These are phyloP conservation scores for Phaeodactylum tricornutum DNA, from an alignment of 108 stramenopile genomes.

Conservation along the genomic window DNA sequence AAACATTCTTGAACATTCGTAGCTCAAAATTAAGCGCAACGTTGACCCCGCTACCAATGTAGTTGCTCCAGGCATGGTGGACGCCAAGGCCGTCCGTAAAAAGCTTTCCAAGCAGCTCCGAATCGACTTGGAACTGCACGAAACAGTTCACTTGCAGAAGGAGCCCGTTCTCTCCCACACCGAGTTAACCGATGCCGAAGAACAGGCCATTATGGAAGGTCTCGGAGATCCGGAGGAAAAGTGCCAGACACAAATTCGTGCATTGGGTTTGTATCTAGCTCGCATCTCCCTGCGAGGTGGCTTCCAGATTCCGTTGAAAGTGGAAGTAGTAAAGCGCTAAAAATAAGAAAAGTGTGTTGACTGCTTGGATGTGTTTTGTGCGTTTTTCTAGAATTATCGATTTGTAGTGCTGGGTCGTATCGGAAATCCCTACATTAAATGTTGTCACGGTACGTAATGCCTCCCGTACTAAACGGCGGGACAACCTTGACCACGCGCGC, in stretches of 20 bases:
- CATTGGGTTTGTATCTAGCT: slow-evolving; percentile 68
- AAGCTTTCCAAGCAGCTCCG: slow-evolving; percentile 75
- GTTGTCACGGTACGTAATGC: slow-evolving; percentile 77
- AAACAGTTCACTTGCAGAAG: slow-evolving; percentile 45
- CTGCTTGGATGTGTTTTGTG: too few species aligned
- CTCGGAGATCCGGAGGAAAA: slow-evolving; percentile 23
- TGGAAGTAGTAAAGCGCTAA: background rate
- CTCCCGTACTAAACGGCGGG: slow-evolving; percentile 76
- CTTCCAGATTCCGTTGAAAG: slow-evolving; percentile 41
- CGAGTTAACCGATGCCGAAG: slow-evolving; percentile 39
- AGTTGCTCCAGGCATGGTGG: slow-evolving; percentile 63
- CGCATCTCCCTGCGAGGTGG: slow-evolving; percentile 59
- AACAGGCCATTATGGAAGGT: slow-evolving; percentile 5
- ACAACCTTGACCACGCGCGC: slow-evolving; percentile 75
- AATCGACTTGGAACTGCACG: slow-evolving; percentile 73
- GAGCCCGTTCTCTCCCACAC: slow-evolving; percentile 28
- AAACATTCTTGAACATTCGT: background rate
- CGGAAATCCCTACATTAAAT: slow-evolving; percentile 42
- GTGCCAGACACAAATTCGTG: slow-evolving; percentile 36
- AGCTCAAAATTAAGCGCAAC: slow-evolving; percentile 59
- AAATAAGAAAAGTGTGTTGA: too few species aligned
- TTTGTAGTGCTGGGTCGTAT: too few species aligned
- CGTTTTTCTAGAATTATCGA: too few species aligned
- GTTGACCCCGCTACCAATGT: slow-evolving; percentile 56
- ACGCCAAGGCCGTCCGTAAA: slow-evolving; percentile 40